A percentile compares a stretch with the other conserved stretches of the same genome.
Conservation (phyloP, 2,329 filamentous ascomycete species). For the Xylaria sp. region DNA sequence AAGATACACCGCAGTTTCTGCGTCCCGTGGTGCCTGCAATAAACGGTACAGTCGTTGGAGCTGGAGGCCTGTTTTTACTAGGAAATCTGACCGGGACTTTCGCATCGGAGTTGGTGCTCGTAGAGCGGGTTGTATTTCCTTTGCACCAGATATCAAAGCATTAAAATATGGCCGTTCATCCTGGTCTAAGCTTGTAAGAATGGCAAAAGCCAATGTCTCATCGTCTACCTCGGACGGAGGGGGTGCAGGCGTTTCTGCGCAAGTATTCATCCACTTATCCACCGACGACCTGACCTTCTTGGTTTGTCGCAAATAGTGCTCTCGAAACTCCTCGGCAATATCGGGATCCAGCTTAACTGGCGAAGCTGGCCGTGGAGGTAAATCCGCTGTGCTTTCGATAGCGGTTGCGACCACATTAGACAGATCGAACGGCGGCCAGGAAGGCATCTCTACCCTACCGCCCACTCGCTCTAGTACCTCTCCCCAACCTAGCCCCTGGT, state of each 20-base stretch:
- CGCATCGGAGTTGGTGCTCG: constrained; percentile 73
- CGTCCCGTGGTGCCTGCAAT: constrained; percentile 74
- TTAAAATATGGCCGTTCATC: constrained; percentile 83
- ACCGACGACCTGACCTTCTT: constrained; percentile 92
- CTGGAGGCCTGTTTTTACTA: constrained; percentile 76
- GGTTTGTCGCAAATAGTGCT: constrained; percentile 89
- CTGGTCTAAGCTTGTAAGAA: constrained; percentile 81
- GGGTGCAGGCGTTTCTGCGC: constrained; percentile 73
- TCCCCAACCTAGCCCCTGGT: constrained; percentile 86
- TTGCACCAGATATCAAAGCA: constrained; percentile 70
- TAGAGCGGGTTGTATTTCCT: constrained; percentile 59
- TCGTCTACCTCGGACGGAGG: constrained; percentile 91
- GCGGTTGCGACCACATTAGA: constrained; percentile 66
- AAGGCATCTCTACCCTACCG: constrained; percentile 81
- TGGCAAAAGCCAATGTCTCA: constrained; percentile 91
- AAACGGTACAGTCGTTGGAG: constrained; percentile 87
- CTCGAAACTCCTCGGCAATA: constrained; percentile 89
- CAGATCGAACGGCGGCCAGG: constrained; percentile 87
- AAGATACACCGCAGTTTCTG: constrained; percentile 84
- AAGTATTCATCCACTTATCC: constrained; percentile 85
- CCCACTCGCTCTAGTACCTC: constrained; percentile 93
- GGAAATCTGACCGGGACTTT: constrained; percentile 71
- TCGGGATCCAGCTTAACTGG: constrained; percentile 85
- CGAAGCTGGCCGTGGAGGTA: constrained; percentile 61
- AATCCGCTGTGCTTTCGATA: constrained; percentile 66